Evolutionary conservation across 768 basidiomycete genomes (phyloP).

Genomic region (Amanita rubescens): DNA sequence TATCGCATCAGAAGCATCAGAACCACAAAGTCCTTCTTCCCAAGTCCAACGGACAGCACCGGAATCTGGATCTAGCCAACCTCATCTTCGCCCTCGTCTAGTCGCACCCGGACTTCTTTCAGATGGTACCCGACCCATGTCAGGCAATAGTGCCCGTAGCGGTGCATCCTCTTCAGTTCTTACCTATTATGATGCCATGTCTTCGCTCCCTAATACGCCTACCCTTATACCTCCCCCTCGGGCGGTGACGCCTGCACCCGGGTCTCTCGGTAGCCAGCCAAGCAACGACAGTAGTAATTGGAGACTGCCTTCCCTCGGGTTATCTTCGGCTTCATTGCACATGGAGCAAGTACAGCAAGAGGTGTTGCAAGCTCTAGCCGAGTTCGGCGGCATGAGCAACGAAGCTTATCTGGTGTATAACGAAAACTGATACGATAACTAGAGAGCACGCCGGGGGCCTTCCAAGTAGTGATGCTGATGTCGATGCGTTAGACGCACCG

Average conservation of each 20-base stretch:
- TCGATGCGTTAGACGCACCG: conserved; percentile 29
- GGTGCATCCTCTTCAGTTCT: conserved; percentile 36
- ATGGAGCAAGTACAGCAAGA: not conserved
- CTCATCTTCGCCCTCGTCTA: not conserved
- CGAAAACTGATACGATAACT: conserved; percentile 6
- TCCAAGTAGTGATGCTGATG: not conserved
- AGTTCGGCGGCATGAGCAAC: not conserved
- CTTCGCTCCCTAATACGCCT: conserved; percentile 39
- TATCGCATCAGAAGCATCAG: not conserved
- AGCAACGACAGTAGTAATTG: conserved; percentile 16
- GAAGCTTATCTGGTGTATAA: not conserved
- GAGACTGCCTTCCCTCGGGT: conserved; percentile 8
- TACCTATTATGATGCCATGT: conserved; percentile 60
- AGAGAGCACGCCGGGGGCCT: conserved; percentile 2
- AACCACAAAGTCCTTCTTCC: not conserved
- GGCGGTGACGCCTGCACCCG: conserved; percentile 38
- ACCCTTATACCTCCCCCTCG: conserved; percentile 35
- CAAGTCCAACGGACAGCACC: too few relatives aligned
- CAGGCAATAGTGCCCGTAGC: conserved; percentile 49
- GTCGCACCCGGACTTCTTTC: conserved; percentile 24
- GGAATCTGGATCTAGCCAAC: not conserved
- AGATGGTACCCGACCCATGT: conserved; percentile 46
- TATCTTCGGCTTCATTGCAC: not conserved
- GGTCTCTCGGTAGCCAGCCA: conserved; percentile 3
- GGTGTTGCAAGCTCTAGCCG: not conserved